Conservation (phyloP, 495 filamentous ascomycete species). For the Podospora bellae-mahoneyi region DNA sequence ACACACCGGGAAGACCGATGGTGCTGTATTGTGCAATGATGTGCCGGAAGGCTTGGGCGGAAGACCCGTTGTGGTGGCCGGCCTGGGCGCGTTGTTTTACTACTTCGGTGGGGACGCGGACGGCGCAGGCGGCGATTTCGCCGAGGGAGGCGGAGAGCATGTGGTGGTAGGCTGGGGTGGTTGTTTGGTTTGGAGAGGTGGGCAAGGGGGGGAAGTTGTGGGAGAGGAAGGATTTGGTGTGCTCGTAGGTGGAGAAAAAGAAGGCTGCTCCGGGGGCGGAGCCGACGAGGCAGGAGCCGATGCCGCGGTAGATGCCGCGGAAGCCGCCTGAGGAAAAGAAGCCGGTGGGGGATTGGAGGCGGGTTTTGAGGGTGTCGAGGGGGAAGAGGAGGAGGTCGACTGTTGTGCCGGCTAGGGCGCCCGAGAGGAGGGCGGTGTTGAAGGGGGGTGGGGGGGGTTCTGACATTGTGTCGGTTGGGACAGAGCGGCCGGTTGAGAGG, state of each 20-base stretch:
- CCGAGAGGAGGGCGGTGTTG: constrained; percentile 60
- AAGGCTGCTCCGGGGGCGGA: constrained; percentile 95
- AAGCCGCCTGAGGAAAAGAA: constrained; percentile 76
- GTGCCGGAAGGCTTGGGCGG: constrained; percentile 57
- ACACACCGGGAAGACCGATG: constrained; percentile 55
- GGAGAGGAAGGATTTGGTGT: constrained; percentile 59
- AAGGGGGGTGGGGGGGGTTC: constrained; percentile 42
- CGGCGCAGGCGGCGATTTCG: constrained; percentile 87
- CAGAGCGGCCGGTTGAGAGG: background rate
- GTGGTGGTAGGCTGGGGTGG: constrained; percentile 47
- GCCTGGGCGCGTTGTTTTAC: constrained; percentile 96
- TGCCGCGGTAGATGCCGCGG: constrained; percentile 66
- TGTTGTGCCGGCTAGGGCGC: constrained; percentile 78
- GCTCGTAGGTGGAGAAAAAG: constrained; percentile 97
- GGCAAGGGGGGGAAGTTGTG: background rate
- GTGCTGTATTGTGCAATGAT: constrained; percentile 57
- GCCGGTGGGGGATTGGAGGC: constrained; percentile 80
- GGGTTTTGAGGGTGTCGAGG: constrained; percentile 88
- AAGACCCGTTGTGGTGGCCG: constrained; percentile 60
- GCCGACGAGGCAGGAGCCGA: constrained; percentile 73
- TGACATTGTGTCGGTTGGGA: background rate
- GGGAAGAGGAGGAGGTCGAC: constrained; percentile 90
- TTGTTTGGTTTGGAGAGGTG: constrained; percentile 12
- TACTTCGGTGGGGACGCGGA: constrained; percentile 93
- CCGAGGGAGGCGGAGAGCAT: constrained; percentile 86